Conservation (phyloP, 352 stramenopile genomes). For the Pythium dissimile region DNA sequence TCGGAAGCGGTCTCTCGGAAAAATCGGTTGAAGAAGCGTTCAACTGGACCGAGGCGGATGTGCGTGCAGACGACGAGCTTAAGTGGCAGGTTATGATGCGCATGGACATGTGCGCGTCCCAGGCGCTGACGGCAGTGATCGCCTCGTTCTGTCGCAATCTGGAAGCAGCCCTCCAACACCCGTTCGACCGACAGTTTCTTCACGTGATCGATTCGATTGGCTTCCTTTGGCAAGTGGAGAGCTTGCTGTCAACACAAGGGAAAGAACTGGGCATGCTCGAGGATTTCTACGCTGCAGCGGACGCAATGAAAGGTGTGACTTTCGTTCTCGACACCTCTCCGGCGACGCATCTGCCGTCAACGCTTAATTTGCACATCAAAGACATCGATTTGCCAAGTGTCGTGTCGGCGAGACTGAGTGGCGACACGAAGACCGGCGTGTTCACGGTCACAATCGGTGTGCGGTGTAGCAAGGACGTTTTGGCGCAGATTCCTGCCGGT, state of each 20-base stretch:
- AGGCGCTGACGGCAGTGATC: constrained; percentile 70
- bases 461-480: constrained; percentile 39
- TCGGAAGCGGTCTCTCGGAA: constrained; percentile 42
- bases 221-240: constrained; percentile 90
- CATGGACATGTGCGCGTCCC: constrained; percentile 75
- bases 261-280: constrained; percentile 96
- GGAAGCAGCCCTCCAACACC: constrained; percentile 66
- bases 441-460: constrained; percentile 63
- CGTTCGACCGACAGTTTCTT: constrained; percentile 52
- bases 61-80: constrained; percentile 54
- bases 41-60: constrained; percentile 56
- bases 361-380: constrained; percentile 77
- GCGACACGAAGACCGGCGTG: constrained; percentile 36
- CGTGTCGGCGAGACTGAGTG: constrained; percentile 66
- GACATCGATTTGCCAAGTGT: constrained; percentile 66
- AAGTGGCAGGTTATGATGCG: constrained; percentile 76
- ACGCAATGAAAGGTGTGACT: constrained; percentile 67
- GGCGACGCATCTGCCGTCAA: constrained; percentile 54
- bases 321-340: constrained; percentile 70
- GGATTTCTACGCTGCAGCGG: constrained; percentile 77
- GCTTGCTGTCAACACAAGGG: constrained; percentile 91
- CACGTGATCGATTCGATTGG: constrained; percentile 60
- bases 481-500: constrained; percentile 36
- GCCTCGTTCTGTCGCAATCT: constrained; percentile 72
- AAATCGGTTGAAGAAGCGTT: constrained; percentile 20